A percentile compares a stretch with the other conserved stretches of the same genome.
Conservation (phyloP, 768 basidiomycete species). For the Tulasnella sp. region DNA sequence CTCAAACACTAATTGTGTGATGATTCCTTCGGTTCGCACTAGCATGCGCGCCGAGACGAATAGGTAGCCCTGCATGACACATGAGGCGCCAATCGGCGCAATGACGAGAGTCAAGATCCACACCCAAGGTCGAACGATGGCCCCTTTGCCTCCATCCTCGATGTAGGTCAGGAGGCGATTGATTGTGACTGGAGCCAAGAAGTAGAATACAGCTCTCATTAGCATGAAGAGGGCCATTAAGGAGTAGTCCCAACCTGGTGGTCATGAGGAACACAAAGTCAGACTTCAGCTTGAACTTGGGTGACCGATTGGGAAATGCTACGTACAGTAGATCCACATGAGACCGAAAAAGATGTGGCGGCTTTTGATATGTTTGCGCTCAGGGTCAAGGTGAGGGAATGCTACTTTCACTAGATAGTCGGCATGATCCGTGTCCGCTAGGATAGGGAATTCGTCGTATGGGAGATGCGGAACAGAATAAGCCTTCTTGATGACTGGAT, state of each 20-base stretch:
- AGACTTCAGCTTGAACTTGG: too few relatives aligned
- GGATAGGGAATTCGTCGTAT: conserved; percentile 33
- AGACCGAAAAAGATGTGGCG: conserved; percentile 26
- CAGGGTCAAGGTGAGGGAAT: conserved; percentile 25
- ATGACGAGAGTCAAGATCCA: conserved; percentile 34
- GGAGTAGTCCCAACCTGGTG: conserved; percentile 17
- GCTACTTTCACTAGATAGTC: conserved; percentile 27
- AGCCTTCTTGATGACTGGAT: conserved; percentile 37
- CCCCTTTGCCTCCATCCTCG: conserved; percentile 39
- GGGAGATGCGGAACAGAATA: conserved; percentile 35
- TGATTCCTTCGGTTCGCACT: conserved; percentile 40
- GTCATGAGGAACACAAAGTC: too few relatives aligned
- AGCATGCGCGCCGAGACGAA: conserved; percentile 36
- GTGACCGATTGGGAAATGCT: too few relatives aligned
- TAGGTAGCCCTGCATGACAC: conserved; percentile 42
- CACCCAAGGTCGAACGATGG: conserved; percentile 45
- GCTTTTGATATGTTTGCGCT: conserved; percentile 23
- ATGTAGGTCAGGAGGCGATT: conserved; percentile 36
- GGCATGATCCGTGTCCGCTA: conserved; percentile 34
- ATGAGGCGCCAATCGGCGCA: conserved; percentile 27
- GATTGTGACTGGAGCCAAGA: not conserved
- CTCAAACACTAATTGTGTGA: conserved; percentile 66
- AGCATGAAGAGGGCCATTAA: conserved; percentile 17
- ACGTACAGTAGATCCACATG: conserved; percentile 21
- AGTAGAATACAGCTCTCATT: not conserved